Evolutionary conservation across 1,284 basidiomycete genomes (phyloP), one percentile per base, ranked within the genome.

Genomic region (Fomitopsis schrenkii): DNA sequence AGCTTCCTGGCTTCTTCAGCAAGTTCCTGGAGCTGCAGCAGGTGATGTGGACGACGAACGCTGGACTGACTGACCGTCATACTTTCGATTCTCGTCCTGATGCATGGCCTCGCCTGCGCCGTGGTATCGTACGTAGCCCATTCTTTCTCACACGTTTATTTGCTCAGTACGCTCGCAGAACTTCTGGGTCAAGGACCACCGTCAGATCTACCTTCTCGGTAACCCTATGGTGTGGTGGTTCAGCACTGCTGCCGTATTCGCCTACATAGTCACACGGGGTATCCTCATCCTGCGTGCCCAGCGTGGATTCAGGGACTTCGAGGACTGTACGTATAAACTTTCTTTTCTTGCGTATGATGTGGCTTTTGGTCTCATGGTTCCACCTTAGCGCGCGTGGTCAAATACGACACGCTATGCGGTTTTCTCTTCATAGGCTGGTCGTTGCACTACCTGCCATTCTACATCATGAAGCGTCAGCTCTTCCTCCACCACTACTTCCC

Each of bases 1-100:
- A 84, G 63, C 79, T 85, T 30, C 95, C 97, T 3, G 85, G 90
- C 4, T 99, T 99, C 80, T 77, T 97, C 41, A 70, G 82, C 66
- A 98, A 98, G 76, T 98, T 99, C 80, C 80, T 83, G 71, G 97
- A 99, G 73, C 79, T 99, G 40, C 95, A 99, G 71, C 81, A 83
- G 66, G 95, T 97, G 62, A 99, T 99, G 97, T 98, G 95, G 95
- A 87, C 84, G n/a, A 98, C 96, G 26, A 99, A 99, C 70, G 92
- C 93, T 26, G 96, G 94, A 0, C 77, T 99, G 62, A 98, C 97
- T 0, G 95, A 97, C 68, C 86, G 94, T 22, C 97, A 99, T 71
- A 90, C 89, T 0, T 99, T 92, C 71, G 97, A 98, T 73, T 98
- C 97, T 35, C 83, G 97, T 14, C 97, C 97, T 2, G 80, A 85